Evolutionary conservation across 2,329 filamentous ascomycete species (phyloP).

Genomic region (Penicillium sp.): DNA sequence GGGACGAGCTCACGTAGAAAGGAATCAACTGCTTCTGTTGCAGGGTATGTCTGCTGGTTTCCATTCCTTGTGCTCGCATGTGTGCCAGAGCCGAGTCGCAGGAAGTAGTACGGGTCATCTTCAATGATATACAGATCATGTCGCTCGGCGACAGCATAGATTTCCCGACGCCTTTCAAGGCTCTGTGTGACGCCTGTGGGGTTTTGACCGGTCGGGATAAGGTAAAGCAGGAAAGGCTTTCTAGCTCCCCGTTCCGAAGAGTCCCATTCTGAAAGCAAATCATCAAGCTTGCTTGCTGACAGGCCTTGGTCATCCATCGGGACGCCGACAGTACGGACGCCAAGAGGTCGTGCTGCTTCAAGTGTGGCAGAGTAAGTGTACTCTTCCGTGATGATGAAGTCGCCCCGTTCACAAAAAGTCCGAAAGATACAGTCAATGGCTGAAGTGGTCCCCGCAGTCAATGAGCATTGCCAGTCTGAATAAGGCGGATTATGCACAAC

Average conservation of each 20-base stretch:
- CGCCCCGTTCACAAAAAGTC: conserved; percentile 71
- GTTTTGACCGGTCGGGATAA: conserved; percentile 70
- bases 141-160: conserved; percentile 4
- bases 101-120: conserved; percentile 12
- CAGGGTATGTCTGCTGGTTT: background rate
- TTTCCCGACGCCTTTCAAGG: background rate
- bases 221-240: conserved; percentile 65
- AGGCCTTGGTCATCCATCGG: conserved; percentile 63
- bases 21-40: background rate
- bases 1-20: conserved; percentile 55
- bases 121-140: conserved; percentile 12
- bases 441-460: conserved; percentile 78
- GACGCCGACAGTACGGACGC: conserved; percentile 56
- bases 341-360: conserved; percentile 59
- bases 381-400: conserved; percentile 77
- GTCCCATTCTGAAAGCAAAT: background rate
- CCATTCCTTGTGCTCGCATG: background rate
- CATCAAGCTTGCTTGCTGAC: background rate
- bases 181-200: conserved; percentile 6
- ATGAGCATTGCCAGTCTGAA: conserved; percentile 69
- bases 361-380: conserved; percentile 76
- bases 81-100: background rate
- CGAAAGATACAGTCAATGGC: conserved; percentile 75
- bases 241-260: conserved; percentile 37
- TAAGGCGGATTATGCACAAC: conserved; percentile 76